Percentiles rank a stretch among this genome's conserved stretches.
phyloP scores from a whole-genome alignment of 352 stramenopile species.

The Thraustochytrium sp. region DNA sequence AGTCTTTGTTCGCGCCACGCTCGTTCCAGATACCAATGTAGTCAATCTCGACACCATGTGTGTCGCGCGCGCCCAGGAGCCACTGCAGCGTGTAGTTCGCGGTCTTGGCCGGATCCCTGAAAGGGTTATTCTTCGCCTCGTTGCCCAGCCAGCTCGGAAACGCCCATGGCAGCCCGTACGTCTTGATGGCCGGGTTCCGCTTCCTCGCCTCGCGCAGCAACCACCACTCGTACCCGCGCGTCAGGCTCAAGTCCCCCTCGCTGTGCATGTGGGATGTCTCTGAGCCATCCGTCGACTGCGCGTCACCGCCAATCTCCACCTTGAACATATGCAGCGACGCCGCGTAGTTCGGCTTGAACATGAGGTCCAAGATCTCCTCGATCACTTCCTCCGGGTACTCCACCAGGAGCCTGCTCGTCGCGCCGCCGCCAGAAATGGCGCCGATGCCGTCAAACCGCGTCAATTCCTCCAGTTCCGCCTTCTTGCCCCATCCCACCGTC shows the following conservation, averaged over 20 bases:
- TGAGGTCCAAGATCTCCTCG: neutral
- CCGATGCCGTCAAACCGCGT: conserved; percentile 10
- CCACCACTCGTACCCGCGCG: conserved; percentile 38
- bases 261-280: conserved; percentile 29
- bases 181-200: conserved; percentile 37
- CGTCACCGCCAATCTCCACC: conserved; percentile 38
- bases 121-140: neutral
- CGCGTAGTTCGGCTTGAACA: neutral
- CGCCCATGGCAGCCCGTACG: conserved; percentile 41
- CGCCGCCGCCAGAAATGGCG: conserved; percentile 22
- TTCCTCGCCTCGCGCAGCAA: conserved; percentile 26
- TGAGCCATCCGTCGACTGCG: conserved; percentile 11
- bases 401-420: neutral
- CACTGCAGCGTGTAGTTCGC: conserved; percentile 43
- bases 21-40: conserved; percentile 45
- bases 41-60: conserved; percentile 17
- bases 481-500: neutral
- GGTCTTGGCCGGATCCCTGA: neutral
- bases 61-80: neutral
- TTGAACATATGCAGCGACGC: conserved; percentile 37
- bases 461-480: neutral
- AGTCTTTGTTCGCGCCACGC: neutral
- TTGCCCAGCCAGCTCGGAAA: conserved; percentile 13
- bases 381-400: neutral
- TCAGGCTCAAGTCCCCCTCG: conserved; percentile 22